These are phyloP conservation scores for Gymnopilus dilepis DNA, from an alignment of 768 basidiomycete species.

Conservation along the genomic window DNA sequence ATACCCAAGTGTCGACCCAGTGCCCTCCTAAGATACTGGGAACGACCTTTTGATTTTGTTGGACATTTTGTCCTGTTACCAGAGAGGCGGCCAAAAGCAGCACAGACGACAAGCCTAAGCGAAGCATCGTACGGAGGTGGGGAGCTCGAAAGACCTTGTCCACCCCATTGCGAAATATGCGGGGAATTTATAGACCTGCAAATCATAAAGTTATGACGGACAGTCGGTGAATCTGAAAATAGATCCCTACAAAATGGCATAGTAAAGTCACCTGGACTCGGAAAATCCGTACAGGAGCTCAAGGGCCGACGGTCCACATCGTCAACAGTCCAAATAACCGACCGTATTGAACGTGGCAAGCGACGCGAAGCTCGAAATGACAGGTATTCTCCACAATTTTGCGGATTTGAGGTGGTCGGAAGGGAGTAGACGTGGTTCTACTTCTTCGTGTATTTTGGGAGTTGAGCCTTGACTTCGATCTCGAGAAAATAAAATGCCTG, in stretches of 20 bases:
- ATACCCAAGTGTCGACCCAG: constrained; percentile 43
- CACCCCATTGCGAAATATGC: not conserved
- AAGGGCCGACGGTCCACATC: constrained; percentile 4
- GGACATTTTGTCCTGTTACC: not conserved
- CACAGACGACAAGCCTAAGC: not conserved
- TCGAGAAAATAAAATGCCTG: not conserved
- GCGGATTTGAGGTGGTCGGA: constrained; percentile 6
- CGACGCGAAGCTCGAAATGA: not conserved
- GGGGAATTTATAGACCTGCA: constrained; percentile 1
- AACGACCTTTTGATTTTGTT: constrained; percentile 6
- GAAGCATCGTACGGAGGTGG: not conserved
- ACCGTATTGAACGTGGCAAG: not conserved
- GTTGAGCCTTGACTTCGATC: not conserved
- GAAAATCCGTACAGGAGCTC: not conserved
- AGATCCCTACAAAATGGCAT: not conserved
- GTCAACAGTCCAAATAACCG: not conserved
- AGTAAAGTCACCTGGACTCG: not conserved
- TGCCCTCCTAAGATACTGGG: constrained; percentile 16
- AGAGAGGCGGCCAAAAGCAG: not conserved
- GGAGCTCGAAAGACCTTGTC: not conserved
- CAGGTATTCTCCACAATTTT: constrained; percentile 1
- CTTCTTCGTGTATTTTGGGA: constrained; percentile 2
- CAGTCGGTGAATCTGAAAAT: constrained; percentile 5
- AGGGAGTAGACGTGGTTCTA: not conserved
- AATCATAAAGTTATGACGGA: not conserved